These are phyloP conservation scores for Dothideomycetes sp. DNA, from an alignment of 2,329 filamentous ascomycete species.

Conservation along the genomic window DNA sequence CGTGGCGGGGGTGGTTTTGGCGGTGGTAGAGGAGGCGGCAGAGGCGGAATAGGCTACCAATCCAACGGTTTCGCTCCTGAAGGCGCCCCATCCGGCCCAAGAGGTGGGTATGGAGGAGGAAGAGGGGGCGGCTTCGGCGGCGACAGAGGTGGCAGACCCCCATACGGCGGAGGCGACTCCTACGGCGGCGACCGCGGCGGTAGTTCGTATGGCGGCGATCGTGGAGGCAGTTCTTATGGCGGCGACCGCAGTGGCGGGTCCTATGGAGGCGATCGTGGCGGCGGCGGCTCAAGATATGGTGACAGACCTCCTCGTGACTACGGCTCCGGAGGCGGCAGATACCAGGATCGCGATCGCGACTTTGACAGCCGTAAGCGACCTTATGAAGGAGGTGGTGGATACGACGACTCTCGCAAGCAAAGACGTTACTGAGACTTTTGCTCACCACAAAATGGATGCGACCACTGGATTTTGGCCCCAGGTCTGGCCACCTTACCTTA, in stretches of 20 bases:
- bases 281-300: slow-evolving; percentile 48
- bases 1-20: slow-evolving; percentile 19
- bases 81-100: slow-evolving; percentile 37
- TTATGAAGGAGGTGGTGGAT: slow-evolving; percentile 58
- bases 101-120: slow-evolving; percentile 23
- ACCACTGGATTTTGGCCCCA: background rate
- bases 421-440: slow-evolving; percentile 46
- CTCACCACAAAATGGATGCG: background rate
- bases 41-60: slow-evolving; percentile 34
- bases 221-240: slow-evolving; percentile 50
- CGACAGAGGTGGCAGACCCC: slow-evolving; percentile 16
- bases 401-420: slow-evolving; percentile 61
- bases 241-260: slow-evolving; percentile 33
- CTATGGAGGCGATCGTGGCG: slow-evolving; percentile 33
- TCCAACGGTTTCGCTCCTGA: slow-evolving; percentile 33
- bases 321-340: slow-evolving; percentile 33
- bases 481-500: background rate
- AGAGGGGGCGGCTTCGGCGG: slow-evolving; percentile 22
- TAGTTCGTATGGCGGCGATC: slow-evolving; percentile 61
- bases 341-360: slow-evolving; percentile 33
- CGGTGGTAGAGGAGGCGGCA: slow-evolving; percentile 28
- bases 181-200: slow-evolving; percentile 26
- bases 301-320: slow-evolving; percentile 53
- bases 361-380: slow-evolving; percentile 44
- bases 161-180: slow-evolving; percentile 10